Base-by-base conservation (phyloP, 495 filamentous ascomycete species). In the Aspergillus funiculosus region DNA sequence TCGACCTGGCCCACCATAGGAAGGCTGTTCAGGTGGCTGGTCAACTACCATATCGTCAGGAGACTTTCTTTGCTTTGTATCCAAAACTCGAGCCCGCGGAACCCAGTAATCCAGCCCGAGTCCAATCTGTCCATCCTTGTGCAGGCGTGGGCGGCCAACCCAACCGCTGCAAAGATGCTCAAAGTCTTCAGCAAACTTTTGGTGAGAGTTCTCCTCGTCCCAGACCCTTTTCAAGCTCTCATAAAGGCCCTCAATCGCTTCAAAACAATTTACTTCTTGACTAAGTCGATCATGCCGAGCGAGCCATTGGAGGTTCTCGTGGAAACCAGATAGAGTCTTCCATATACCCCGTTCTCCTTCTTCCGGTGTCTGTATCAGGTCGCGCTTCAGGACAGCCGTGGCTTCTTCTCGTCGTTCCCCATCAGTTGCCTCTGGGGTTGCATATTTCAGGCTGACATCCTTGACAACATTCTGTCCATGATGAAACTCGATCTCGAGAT, bases 91-190 rank as follows among this genome's bases (percentile, higher is more conserved):
- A 22, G 78, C 72, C 34, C 72, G 72, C 34, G 83, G 77, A 53
- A 79, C 80, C 92, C 90, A 96, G 61, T 94, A 98, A 49, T 95
- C 85, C 28, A 96, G 53, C 18, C 78, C 78, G 41, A 96, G 63
- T 7, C 92, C 91, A 3, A 95, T 63, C 39, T 78, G 79, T 17
- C 74, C 74, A 41, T 79, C 73, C 8, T 74, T 75, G 61, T 97
- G 87, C 79, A 95, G 85, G 11, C 74, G 69, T 0, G 92, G 92
- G 25, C 74, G 78, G 1, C 92, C 92, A 56, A 85, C 83, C 52
- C 77, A 57, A 6, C 69, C 66, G 39, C 51, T 63, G 48, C 62
- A 78, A 14, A 67, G 56, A 48, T 68, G 70, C 9, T 78, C 74
- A 25, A 79, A 72, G n/a, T 58, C 58, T 44, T 74, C 74, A 4